Conservation (phyloP, 1,139 yeast species). For the Hansenula sp. region DNA sequence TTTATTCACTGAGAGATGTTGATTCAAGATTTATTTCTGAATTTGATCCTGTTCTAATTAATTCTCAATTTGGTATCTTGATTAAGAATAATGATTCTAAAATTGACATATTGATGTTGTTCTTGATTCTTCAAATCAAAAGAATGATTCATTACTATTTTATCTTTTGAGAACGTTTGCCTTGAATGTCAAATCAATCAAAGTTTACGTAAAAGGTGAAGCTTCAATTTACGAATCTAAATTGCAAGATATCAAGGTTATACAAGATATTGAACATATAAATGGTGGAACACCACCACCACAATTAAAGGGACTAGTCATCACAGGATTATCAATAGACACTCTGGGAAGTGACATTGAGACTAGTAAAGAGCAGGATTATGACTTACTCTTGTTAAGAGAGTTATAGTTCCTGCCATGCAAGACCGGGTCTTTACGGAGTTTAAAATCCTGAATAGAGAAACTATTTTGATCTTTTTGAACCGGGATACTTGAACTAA, state of each 20-base stretch:
- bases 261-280: background rate
- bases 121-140: background rate
- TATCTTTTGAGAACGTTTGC: background rate
- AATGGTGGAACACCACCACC: too few species aligned
- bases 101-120: conserved; percentile 1
- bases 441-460: background rate
- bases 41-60: conserved; percentile 1
- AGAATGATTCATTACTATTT: background rate
- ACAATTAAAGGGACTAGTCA: background rate
- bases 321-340: background rate
- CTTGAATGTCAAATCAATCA: background rate
- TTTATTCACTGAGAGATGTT: conserved; percentile 12
- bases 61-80: conserved; percentile 9
- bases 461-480: too few species aligned
- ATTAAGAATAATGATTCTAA: conserved; percentile 6
- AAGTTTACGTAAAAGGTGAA: background rate
- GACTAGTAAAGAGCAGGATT: background rate
- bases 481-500: too few species aligned
- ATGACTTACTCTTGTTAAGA: background rate
- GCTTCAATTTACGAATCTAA: background rate
- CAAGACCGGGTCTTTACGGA: conserved; percentile 1
- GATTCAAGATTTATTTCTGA: conserved; percentile 5
- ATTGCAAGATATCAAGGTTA: background rate
- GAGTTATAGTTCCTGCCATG: background rate
- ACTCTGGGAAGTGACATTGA: background rate